phyloP scores from a whole-genome alignment of 768 basidiomycete species.

The Xerocomellus amylosporus region DNA sequence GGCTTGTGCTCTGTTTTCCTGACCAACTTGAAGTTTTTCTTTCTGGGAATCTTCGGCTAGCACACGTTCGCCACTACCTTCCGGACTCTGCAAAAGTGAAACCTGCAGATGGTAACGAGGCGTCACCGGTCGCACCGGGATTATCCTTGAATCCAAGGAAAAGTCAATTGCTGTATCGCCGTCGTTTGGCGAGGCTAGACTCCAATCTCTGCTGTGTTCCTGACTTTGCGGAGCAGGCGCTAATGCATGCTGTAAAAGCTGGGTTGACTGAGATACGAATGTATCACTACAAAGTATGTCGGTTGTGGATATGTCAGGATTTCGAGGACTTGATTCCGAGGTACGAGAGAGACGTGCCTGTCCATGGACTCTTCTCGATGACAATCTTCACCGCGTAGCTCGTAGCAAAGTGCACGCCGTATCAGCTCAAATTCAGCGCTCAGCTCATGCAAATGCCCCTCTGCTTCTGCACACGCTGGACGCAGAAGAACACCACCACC shows the following conservation, averaged over 20 bases:
- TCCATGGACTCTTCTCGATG: conserved; percentile 32
- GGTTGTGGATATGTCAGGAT: conserved; percentile 10
- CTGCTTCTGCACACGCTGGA: background rate
- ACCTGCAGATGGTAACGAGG: conserved; percentile 50
- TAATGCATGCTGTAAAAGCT: conserved; percentile 49
- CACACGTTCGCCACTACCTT: conserved; percentile 19
- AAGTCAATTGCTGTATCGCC: conserved; percentile 32
- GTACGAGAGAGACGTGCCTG: conserved; percentile 36
- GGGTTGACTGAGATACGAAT: conserved; percentile 53
- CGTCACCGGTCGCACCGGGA: conserved; percentile 31
- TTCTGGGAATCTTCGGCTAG: conserved; percentile 49
- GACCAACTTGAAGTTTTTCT: conserved; percentile 37
- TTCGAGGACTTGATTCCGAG: conserved; percentile 2
- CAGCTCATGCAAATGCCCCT: conserved; percentile 2
- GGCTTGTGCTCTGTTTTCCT: conserved; percentile 17
- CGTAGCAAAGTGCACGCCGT: background rate
- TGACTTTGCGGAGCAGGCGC: conserved; percentile 20
- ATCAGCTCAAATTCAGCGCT: conserved; percentile 3
- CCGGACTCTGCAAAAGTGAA: conserved; percentile 5
- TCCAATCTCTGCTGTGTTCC: conserved; percentile 11
- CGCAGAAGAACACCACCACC: background rate
- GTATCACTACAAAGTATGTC: conserved; percentile 36
- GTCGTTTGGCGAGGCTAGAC: conserved; percentile 16
- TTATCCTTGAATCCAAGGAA: conserved; percentile 42
- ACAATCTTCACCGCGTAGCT: background rate